A percentile compares a stretch with the other conserved stretches of the same genome.
phyloP scores from a whole-genome alignment of 306 rosid genomes.

The Mucuna pruriens region DNA sequence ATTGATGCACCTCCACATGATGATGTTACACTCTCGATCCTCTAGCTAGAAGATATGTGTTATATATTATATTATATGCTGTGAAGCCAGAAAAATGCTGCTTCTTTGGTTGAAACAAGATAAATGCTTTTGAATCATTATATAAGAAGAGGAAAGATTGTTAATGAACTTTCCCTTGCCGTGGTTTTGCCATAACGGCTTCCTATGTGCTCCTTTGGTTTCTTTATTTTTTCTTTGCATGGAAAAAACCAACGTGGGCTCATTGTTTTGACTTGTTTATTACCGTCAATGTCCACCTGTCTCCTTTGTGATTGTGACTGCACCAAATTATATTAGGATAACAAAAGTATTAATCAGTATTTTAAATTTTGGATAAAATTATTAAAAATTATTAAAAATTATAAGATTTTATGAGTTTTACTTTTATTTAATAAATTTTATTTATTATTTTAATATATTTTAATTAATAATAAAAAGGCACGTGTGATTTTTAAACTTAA shows the following conservation, averaged over 20 bases:
- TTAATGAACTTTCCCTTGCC: conserved; percentile 29
- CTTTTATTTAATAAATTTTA: no score
- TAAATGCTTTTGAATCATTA: neutral
- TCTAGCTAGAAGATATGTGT: no score
- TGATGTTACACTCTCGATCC: neutral
- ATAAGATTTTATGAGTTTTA: no score
- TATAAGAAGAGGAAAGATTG: conserved; percentile 1
- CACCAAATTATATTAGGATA: no score
- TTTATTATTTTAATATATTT: no score
- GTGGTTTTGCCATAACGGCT: conserved; percentile 34
- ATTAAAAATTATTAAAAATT: no score
- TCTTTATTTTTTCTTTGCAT: conserved; percentile 28
- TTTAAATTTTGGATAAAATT: no score
- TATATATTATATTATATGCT: neutral
- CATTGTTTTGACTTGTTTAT: conserved; percentile 29
- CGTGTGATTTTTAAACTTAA: no score
- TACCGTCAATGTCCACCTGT: neutral
- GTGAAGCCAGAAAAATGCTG: conserved; percentile 5
- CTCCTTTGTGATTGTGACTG: neutral
- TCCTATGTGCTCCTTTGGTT: conserved; percentile 47
- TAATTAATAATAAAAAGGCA: no score
- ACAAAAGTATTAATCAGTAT: no score
- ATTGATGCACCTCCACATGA: conserved; percentile 36
- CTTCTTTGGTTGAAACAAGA: neutral
- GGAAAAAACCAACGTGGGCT: neutral